Base-by-base conservation (phyloP, 345 rosid genomes). In the Tarenaya hassleriana region DNA sequence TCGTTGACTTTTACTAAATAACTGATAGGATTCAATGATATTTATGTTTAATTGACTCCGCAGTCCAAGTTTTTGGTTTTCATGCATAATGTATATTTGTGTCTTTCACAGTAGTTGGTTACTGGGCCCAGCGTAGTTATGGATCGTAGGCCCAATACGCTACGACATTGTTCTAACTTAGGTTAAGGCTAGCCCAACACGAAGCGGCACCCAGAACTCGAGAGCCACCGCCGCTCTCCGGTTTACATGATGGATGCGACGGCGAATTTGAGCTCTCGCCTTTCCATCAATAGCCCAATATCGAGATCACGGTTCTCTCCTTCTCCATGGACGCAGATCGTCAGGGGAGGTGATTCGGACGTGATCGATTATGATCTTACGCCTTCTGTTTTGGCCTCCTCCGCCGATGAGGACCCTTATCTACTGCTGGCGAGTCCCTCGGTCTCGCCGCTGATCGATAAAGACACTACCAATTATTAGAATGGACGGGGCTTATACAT, bases 211-310 rank as follows among this genome's bases (percentile, higher is more conserved):
- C n/a, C n/a, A n/a, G n/a, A n/a, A n/a, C n/a, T n/a, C n/a, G n/a
- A n/a, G n/a, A n/a, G n/a, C n/a, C n/a, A n/a, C 16, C 10, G 17
- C 41, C 42, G 29, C 50, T 41, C 18, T 48, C 7, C 16, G 7
- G 27, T 12, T 58, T 10, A 8, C 41, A 13, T 6, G 16, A 63
- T 63, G 68, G 62, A 62, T 42, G 49, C 68, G 38, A 56, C 46
- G 17, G 42, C 42, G 43, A 50, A 48, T 34, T 33, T 56, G 15
- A 50, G 45, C n/a, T 56, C 61, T 24, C 5, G 29, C 29, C 5
- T 24, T 5, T 24, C 29, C 29, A 24, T 24, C 29, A 5, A 24
- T 24, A 24, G 29, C 5, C 29, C 57, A 14, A 1, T 50, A n/a
- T 50, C 65, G 18, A 43, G 50, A 61, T 61, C 65, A 39, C 47